Evolutionary conservation across 2,329 filamentous ascomycete species (phyloP), one percentile per base, ranked within the genome.

Genomic region (Aureobasidium sp.): DNA sequence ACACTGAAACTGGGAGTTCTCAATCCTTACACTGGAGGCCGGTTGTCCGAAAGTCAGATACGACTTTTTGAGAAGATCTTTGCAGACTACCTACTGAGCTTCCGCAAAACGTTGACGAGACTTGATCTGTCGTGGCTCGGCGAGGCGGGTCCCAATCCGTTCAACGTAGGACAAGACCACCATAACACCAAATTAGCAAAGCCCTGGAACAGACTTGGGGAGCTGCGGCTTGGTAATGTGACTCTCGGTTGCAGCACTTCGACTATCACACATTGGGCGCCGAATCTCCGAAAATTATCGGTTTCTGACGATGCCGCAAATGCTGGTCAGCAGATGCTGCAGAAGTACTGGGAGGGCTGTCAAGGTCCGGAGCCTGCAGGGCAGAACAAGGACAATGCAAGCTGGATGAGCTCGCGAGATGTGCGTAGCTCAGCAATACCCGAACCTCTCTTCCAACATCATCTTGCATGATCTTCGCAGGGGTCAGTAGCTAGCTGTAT

Each of bases 81-180:
- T 15, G 64, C 70, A 51, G 66, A 69, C 56, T 73, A 72, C 32
- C 66, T 74, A 12, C 64, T 66, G 10, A 68, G 67, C 61, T 73
- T 74, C 62, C 64, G 64, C 3, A 48, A 51, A 3, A 70, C 67
- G 9, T 58, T 74, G 23, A 66, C 57, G 8, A 64, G 55, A 26
- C 64, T 74, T 4, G 65, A 66, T 5, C 70, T 73, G 44, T 61
- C 69, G n/a, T 74, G 71, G 71, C 58, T 71, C 44, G 64, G 53
- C 4, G 12, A 17, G 2, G 61, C 67, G 1, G 72, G 72, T 13
- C 71, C 71, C 13, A 69, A 68, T 62, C 71, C 70, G 1, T 44
- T 73, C 15, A 10, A 15, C 12, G n/a, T 7, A 3, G 26, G 17
- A n/a, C 13, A 53, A 13, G 29, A 17, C 7, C 37, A 61, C 7